Evolutionary conservation across 2,329 filamentous ascomycete species (phyloP), one percentile per base, ranked within the genome.

Genomic region (Calonectria crousiana): DNA sequence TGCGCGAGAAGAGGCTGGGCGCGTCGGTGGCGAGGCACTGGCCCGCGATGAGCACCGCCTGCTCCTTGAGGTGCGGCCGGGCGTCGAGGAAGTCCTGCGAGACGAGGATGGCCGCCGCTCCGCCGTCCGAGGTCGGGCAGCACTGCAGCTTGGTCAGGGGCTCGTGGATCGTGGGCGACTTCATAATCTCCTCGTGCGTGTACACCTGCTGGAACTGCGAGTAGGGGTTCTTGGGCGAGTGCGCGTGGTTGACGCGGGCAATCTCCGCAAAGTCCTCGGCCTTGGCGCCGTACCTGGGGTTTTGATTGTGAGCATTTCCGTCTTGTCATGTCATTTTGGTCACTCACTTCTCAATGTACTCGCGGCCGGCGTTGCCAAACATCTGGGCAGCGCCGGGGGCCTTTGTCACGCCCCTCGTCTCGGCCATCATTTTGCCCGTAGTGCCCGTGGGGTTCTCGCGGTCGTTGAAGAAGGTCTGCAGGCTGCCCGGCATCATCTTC

Each of bases 101-200:
- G 69, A 98, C 95, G 67, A 99, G 88, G 38, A 98, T 93, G 18
- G 95, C 95, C 0, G 97, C 95, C 0, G 95, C 96, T 60, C 93
- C 95, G 64, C 96, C 96, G 84, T 98, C 97, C 0, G 95, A 98
- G 1, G 96, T 98, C 1, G 97, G 96, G 86, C 96, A 98, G 90
- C 96, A 98, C 87, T 98, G 97, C n/a, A 98, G 92, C 87, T 98
- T 98, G 73, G 97, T 98, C 71, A 98, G 90, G 20, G 96, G 96
- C 77, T 92, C 92, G 86, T 95, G 92, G 85, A 98, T 95, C 90
- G 92, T 94, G 74, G 95, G 89, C 0, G 95, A 87, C 47, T 93
- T 88, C 82, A 95, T 85, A 83, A 98, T 89, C 85, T 98, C 93
- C 38, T 98, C 94, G 51, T 93, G 91, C 0, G 94, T 94, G 88